Base-by-base conservation (phyloP, 495 filamentous ascomycete genomes). In the Tuber brumale region DNA sequence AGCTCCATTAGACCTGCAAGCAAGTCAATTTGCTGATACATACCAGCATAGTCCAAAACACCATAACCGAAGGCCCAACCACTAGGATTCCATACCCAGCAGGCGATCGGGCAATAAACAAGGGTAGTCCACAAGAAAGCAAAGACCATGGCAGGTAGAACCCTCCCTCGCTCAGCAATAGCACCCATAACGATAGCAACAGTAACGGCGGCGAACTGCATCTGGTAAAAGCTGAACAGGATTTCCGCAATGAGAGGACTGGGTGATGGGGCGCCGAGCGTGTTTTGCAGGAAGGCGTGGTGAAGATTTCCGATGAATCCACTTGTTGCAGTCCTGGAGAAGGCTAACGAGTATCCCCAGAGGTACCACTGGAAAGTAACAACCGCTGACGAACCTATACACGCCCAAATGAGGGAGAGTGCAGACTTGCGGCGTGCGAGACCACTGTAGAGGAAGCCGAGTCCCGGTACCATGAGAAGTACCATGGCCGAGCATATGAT, bases 371-470 rank as follows among this genome's bases (percentile, higher is more conserved):
- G 95, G 86, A 98, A 97, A 42, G 92, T 91, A 35, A 97, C 89
- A 71, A 99, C 91, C 44, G 93, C 94, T 71, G 91, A 90, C 23
- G 94, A 93, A 87, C 95, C 94, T 84, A 98, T 89, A 77, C 91
- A 92, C 14, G 96, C 90, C 96, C 96, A 98, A 85, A 99, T 94
- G 76, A 97, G 88, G 43, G 94, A 97, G 70, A 99, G 87, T 45
- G 95, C 95, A 0, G 94, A 97, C 86, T 99, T 99, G 83, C 95
- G 87, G 72, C 96, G 92, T 12, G 95, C 96, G 37, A 99, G 91
- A 81, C 95, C 96, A n/a, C 94, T 97, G 87, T 99, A 99, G 88
- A 98, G 95, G 87, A 98, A 97, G 37, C 94, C 94, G 85, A 97
- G 92, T 74, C 94, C 94, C 21, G 94, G 94, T 79, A 97, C 92